Evolutionary conservation across 2,329 filamentous ascomycete species (phyloP).

Genomic region (Neonectria magnoliae): DNA sequence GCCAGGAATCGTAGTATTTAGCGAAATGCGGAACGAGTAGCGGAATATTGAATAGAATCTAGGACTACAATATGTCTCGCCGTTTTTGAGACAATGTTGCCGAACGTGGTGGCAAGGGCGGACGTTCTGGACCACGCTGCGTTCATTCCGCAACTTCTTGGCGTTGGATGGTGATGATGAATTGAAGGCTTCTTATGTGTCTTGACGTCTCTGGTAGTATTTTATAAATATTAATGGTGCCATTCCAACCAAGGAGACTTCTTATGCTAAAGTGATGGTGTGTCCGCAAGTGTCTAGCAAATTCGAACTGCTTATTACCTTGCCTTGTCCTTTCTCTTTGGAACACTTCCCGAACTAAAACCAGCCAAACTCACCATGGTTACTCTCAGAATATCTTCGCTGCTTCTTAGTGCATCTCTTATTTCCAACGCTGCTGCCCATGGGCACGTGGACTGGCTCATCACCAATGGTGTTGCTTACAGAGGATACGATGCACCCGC

Average conservation of each 20-base stretch:
- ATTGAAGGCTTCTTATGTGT: neutral
- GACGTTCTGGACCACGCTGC: constrained; percentile 21
- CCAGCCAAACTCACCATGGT: constrained; percentile 12
- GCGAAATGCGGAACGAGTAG: neutral
- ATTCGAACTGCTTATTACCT: neutral
- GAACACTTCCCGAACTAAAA: neutral
- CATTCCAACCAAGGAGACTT: neutral
- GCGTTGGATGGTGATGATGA: neutral
- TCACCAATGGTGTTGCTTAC: constrained; percentile 35
- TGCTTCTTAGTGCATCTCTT: constrained; percentile 8
- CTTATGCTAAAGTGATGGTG: neutral
- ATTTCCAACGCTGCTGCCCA: constrained; percentile 22
- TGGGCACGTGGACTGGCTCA: constrained; percentile 41
- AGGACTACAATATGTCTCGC: neutral
- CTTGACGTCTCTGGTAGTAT: neutral
- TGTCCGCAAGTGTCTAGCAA: neutral
- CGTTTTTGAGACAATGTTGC: constrained; percentile 30
- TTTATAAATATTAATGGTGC: neutral
- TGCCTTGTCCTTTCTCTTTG: neutral
- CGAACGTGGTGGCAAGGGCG: constrained; percentile 15
- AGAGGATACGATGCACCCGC: constrained; percentile 37
- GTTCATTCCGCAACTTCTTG: constrained; percentile 24
- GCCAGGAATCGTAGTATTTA: neutral
- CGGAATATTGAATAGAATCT: constrained; percentile 8
- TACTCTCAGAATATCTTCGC: neutral